Conservation (phyloP, 1,284 basidiomycete genomes). For the Microbotryum saponariae region DNA sequence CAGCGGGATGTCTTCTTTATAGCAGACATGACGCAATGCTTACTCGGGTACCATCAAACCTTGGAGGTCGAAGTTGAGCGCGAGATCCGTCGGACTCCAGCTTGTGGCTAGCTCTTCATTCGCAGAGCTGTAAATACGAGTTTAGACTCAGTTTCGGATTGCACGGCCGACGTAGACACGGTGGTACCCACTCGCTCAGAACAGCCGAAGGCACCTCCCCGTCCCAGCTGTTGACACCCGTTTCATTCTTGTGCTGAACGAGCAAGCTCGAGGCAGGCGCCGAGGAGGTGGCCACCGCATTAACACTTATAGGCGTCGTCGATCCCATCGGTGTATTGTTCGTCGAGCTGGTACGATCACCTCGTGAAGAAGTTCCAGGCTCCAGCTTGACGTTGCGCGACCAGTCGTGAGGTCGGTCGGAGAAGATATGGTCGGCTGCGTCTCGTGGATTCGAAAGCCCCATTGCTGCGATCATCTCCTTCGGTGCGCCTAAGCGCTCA, state of each 20-base stretch:
- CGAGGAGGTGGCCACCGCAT: not conserved
- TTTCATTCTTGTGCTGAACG: not conserved
- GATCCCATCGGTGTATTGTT: not conserved
- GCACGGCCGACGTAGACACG: no score
- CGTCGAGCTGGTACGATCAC: not conserved
- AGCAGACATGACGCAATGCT: not conserved
- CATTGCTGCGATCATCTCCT: constrained; percentile 2
- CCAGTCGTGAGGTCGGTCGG: not conserved
- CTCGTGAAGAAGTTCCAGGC: no score
- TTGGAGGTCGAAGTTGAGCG: constrained; percentile 12
- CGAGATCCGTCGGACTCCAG: not conserved
- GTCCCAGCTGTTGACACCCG: not conserved
- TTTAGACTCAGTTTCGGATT: not conserved
- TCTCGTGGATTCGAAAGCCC: not conserved
- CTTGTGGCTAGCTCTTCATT: not conserved
- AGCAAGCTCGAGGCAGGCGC: not conserved
- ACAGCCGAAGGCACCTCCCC: not conserved
- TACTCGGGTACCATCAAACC: constrained; percentile 16
- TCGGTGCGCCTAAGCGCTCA: constrained; percentile 21
- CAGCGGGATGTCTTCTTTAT: not conserved
- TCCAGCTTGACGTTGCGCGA: no score
- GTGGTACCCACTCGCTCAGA: no score
- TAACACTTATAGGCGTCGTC: not conserved
- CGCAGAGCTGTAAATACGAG: not conserved
- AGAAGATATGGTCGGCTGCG: constrained; percentile 3